Percentiles rank a stretch among this genome's conserved stretches.
These are phyloP conservation scores for Lagerstroemia fauriei DNA, from an alignment of 441 rosid genomes.

Conservation along the genomic window DNA sequence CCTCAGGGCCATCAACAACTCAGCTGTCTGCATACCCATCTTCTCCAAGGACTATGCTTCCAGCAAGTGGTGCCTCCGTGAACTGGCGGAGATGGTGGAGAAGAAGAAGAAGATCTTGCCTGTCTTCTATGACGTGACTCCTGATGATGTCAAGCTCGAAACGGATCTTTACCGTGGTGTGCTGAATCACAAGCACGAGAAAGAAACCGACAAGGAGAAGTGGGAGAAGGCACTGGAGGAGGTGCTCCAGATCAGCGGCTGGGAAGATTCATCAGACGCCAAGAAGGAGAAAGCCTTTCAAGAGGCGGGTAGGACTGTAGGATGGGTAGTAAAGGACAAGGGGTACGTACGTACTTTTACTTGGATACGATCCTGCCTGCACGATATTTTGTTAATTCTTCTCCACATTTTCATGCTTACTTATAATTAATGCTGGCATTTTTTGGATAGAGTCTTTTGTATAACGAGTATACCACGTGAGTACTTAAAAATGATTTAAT, in stretches of 20 bases:
- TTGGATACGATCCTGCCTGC: no score
- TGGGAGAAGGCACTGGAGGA: slow-evolving; percentile 2
- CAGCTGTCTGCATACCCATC: not conserved
- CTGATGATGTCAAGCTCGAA: not conserved
- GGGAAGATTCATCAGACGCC: not conserved
- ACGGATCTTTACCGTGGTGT: not conserved
- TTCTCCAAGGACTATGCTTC: not conserved
- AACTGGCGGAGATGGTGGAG: not conserved
- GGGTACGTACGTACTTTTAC: not conserved
- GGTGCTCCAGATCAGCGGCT: not conserved
- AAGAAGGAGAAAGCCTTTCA: not conserved
- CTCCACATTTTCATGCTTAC: no score
- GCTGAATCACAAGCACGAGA: not conserved
- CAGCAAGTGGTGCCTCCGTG: slow-evolving; percentile 6
- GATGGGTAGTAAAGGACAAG: not conserved
- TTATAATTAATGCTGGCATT: no score
- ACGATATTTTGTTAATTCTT: no score
- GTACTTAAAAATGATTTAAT: no score
- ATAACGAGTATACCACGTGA: no score
- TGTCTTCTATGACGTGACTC: not conserved
- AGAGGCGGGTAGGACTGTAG: not conserved
- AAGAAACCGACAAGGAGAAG: not conserved
- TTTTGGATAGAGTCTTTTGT: no score
- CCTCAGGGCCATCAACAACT: not conserved
- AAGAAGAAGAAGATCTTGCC: not conserved